Conservation (phyloP, 192 early-diverging fungal genomes). For the Cladochytrium replicatum region DNA sequence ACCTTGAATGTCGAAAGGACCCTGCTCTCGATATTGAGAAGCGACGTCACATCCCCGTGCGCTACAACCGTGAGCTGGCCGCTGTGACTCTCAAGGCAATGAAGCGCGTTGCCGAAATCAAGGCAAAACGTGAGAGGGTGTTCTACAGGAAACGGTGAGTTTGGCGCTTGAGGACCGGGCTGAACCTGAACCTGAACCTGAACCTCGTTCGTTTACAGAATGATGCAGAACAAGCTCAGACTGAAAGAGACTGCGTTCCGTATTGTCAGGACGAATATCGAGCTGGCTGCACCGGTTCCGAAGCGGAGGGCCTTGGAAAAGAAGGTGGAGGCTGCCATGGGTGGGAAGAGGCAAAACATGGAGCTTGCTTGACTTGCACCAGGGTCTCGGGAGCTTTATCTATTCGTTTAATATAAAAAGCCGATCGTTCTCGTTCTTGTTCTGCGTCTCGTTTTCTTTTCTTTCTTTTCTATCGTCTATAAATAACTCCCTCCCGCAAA, state of each 20-base stretch:
- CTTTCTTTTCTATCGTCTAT: too few relatives aligned
- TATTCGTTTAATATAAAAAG: too few relatives aligned
- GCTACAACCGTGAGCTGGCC: constrained; percentile 96
- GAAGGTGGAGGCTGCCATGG: constrained; percentile 39
- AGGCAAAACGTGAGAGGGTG: constrained; percentile 81
- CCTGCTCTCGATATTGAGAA: constrained; percentile 98
- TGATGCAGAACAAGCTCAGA: constrained; percentile 76
- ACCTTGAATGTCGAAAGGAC: constrained; percentile 41
- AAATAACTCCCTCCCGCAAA: too few relatives aligned
- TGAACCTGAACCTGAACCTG: neutral
- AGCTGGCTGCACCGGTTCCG: constrained; percentile 59
- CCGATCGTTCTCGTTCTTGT: too few relatives aligned
- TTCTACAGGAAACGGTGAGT: constrained; percentile 62
- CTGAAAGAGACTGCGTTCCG: constrained; percentile 66
- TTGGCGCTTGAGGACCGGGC: neutral
- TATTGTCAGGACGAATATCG: constrained; percentile 77
- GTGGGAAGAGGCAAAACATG: constrained; percentile 48
- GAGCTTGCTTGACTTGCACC: constrained; percentile 46
- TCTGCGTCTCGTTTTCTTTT: too few relatives aligned
- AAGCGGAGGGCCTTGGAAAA: constrained; percentile 55
- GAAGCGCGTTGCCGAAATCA: constrained; percentile 95
- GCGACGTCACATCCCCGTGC: constrained; percentile 92
- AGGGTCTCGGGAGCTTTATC: too few relatives aligned
- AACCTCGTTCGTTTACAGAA: constrained; percentile 37
- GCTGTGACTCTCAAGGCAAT: constrained; percentile 95